phyloP scores from a whole-genome alignment of 768 basidiomycete species.

The Hirschioporus abietinus region DNA sequence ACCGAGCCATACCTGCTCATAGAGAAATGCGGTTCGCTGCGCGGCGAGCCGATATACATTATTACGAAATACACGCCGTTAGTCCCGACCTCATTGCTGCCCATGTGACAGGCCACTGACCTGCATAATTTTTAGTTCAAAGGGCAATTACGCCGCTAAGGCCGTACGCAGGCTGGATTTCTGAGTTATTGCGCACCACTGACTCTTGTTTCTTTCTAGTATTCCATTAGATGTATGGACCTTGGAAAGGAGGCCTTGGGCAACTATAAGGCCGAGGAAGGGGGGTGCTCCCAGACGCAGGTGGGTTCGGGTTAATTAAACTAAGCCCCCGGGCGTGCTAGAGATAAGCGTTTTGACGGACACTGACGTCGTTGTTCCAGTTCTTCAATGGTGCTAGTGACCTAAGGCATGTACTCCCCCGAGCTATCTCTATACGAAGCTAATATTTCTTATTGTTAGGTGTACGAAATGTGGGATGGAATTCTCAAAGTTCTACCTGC shows the following conservation, averaged over 20 bases:
- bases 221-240: conserved; percentile 36
- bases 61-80: conserved; percentile 38
- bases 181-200: background rate
- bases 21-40: conserved; percentile 36
- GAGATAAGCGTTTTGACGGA: background rate
- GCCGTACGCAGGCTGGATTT: conserved; percentile 21
- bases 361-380: conserved; percentile 15
- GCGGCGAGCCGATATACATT: conserved; percentile 38
- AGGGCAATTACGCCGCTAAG: conserved; percentile 26
- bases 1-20: conserved; percentile 32
- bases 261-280: conserved; percentile 34
- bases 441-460: conserved; percentile 17
- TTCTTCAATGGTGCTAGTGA: conserved; percentile 36
- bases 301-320: conserved; percentile 19
- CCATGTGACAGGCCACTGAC: background rate
- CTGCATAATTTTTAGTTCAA: conserved; percentile 25
- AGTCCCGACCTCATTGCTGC: conserved; percentile 20
- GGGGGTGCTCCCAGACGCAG: conserved; percentile 37
- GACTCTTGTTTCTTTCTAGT: background rate
- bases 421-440: background rate
- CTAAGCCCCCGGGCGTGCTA: background rate
- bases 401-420: conserved; percentile 26
- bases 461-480: conserved; percentile 36
- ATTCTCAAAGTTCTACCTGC: conserved; percentile 35
- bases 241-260: conserved; percentile 34